These are phyloP conservation scores for Colletotrichum endophyticum DNA, from an alignment of 2,329 filamentous ascomycete genomes.

Conservation along the genomic window DNA sequence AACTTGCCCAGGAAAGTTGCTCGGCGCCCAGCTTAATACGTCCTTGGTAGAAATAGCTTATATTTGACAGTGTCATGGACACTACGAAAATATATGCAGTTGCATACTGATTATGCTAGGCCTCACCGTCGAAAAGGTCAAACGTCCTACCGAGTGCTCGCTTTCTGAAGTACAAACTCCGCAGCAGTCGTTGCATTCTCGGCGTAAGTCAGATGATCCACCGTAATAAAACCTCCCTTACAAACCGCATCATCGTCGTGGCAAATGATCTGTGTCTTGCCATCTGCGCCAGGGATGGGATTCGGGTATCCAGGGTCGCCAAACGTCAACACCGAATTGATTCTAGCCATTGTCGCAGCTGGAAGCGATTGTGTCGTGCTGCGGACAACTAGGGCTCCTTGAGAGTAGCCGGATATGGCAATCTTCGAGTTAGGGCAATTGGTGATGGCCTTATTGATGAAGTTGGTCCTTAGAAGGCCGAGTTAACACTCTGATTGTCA, in stretches of 20 bases:
- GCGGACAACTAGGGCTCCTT: constrained; percentile 31
- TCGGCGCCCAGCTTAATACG: too few species aligned
- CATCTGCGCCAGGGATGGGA: constrained; percentile 21
- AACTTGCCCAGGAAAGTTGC: too few species aligned
- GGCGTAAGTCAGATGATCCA: constrained; percentile 31
- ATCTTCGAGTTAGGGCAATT: constrained; percentile 27
- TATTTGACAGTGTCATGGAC: too few species aligned
- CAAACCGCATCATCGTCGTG: constrained; percentile 31
- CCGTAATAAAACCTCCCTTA: constrained; percentile 28
- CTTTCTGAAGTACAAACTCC: constrained; percentile 22
- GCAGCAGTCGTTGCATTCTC: constrained; percentile 27
- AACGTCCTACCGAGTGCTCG: too few species aligned
- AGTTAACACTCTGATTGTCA: background rate
- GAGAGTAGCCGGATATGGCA: constrained; percentile 30
- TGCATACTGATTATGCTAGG: too few species aligned
- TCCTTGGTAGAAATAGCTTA: too few species aligned
- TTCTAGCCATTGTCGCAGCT: constrained; percentile 24
- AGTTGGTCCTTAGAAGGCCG: constrained; percentile 33
- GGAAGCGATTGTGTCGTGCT: constrained; percentile 27
- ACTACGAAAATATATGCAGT: too few species aligned
- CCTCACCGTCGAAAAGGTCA: too few species aligned
- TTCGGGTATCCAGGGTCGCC: constrained; percentile 29
- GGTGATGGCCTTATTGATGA: constrained; percentile 30
- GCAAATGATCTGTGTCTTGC: constrained; percentile 26
- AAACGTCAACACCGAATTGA: constrained; percentile 32